Conservation (phyloP, 2,329 filamentous ascomycete genomes). For the Cladorrhinum sp. region DNA sequence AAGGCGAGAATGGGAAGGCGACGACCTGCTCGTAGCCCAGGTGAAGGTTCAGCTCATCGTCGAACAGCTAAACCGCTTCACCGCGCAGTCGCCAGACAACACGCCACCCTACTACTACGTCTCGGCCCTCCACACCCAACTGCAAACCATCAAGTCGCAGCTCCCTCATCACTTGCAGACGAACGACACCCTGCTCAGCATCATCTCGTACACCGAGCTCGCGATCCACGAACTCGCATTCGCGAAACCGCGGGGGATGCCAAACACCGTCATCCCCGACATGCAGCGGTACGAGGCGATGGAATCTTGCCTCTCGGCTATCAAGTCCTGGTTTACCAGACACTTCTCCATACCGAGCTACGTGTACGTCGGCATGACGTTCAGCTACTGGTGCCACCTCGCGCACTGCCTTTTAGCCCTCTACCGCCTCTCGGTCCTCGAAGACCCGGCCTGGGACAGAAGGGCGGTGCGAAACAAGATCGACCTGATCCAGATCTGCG, state of each 20-base stretch:
- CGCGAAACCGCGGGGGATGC: conserved; percentile 11
- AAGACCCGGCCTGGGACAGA: conserved; percentile 41
- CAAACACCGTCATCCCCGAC: conserved; percentile 18
- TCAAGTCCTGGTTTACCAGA: conserved; percentile 34
- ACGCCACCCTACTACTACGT: conserved; percentile 26
- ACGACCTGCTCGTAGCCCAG: conserved; percentile 46
- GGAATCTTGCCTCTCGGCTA: conserved; percentile 29
- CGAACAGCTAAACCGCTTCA: conserved; percentile 33
- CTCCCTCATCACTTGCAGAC: conserved; percentile 26
- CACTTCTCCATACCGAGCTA: conserved; percentile 32
- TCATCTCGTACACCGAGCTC: conserved; percentile 37
- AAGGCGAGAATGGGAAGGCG: conserved; percentile 45
- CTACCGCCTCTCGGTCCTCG: conserved; percentile 33
- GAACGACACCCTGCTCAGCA: conserved; percentile 31
- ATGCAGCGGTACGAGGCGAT: conserved; percentile 30
- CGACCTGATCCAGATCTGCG: conserved; percentile 35
- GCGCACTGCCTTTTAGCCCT: conserved; percentile 34
- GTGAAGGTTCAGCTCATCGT: conserved; percentile 41
- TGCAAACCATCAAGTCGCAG: conserved; percentile 26
- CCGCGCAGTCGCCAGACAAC: conserved; percentile 24
- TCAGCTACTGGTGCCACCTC: conserved; percentile 35
- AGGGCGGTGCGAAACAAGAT: conserved; percentile 31
- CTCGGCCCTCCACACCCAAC: conserved; percentile 27
- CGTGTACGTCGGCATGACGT: conserved; percentile 34
- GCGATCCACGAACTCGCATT: conserved; percentile 37